Percentiles rank a stretch among this genome's conserved stretches.
Conservation (phyloP, 106 monocot genomes). For the Dioscorea zingiberensis region DNA sequence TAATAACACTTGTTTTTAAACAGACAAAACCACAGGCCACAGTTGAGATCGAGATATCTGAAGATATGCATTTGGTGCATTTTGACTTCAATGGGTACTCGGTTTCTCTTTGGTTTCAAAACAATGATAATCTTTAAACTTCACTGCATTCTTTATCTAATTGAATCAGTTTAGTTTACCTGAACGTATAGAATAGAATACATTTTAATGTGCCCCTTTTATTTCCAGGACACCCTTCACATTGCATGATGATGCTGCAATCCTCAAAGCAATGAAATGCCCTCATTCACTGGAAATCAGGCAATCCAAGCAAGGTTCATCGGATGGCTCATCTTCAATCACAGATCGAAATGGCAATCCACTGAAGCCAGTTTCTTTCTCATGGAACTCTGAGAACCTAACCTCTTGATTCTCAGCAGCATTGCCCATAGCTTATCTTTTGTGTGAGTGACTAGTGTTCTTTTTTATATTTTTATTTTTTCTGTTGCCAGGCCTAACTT, state of each 20-base stretch:
- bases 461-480: too few species aligned
- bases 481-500: too few species aligned
- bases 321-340: slow-evolving; percentile 11
- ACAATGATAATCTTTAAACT: too few species aligned
- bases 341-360: slow-evolving; percentile 9
- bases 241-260: slow-evolving; percentile 43
- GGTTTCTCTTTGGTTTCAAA: background rate
- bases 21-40: slow-evolving; percentile 49
- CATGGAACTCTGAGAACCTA: background rate
- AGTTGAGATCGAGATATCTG: slow-evolving; percentile 63
- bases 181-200: too few species aligned
- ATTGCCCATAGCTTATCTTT: too few species aligned
- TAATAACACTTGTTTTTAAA: background rate
- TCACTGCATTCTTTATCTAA: too few species aligned
- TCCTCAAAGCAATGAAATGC: slow-evolving; percentile 39
- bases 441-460: too few species aligned
- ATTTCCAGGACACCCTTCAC: slow-evolving; percentile 43
- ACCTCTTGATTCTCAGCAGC: too few species aligned
- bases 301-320: background rate
- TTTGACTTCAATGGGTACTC: slow-evolving; percentile 61
- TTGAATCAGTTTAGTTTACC: too few species aligned
- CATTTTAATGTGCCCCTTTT: background rate
- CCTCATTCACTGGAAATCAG: background rate
- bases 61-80: slow-evolving; percentile 42
- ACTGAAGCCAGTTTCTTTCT: background rate